A percentile compares a stretch with the other conserved stretches of the same genome.
Evolutionary conservation across 2,329 filamentous ascomycete species (phyloP).

Genomic region (Leptographium lundbergii): DNA sequence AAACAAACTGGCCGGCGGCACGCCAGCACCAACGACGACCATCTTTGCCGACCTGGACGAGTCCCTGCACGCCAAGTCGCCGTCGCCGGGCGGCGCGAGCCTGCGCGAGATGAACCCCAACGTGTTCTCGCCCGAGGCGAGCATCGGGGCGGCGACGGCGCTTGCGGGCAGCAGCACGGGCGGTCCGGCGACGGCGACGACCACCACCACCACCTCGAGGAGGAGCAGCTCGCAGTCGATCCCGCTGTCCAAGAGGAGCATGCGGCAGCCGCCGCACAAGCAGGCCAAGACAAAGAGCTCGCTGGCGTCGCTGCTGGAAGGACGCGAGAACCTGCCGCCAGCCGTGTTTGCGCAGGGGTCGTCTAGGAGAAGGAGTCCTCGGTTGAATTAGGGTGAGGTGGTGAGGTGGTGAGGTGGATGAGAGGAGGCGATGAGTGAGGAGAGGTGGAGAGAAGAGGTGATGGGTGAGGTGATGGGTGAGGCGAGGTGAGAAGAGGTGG

Average conservation of each 20-base stretch:
- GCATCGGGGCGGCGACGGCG: conserved; percentile 17
- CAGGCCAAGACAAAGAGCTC: conserved; percentile 17
- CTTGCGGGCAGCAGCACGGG: neutral
- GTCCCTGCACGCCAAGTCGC: conserved; percentile 6
- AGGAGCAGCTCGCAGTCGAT: conserved; percentile 25
- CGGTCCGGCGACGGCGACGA: conserved; percentile 4
- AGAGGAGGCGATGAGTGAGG: neutral
- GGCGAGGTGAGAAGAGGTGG: no score
- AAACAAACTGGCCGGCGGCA: neutral
- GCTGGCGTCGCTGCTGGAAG: conserved; percentile 23
- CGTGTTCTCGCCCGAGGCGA: conserved; percentile 30
- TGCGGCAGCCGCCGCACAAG: conserved; percentile 18
- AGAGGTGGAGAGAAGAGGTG: no score
- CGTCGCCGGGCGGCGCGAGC: conserved; percentile 27
- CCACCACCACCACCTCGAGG: neutral
- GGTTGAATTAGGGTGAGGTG: conserved; percentile 22
- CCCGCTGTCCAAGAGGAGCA: conserved; percentile 35
- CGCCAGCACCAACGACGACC: neutral
- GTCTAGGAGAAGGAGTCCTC: conserved; percentile 41
- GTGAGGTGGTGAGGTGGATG: no score
- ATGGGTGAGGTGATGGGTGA: no score
- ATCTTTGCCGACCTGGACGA: conserved; percentile 15
- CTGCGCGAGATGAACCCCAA: conserved; percentile 44
- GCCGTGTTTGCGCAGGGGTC: conserved; percentile 31
- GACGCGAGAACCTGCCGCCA: conserved; percentile 38